These are phyloP conservation scores for Mrakia blollopis DNA, from an alignment of 768 basidiomycete species.

Conservation along the genomic window DNA sequence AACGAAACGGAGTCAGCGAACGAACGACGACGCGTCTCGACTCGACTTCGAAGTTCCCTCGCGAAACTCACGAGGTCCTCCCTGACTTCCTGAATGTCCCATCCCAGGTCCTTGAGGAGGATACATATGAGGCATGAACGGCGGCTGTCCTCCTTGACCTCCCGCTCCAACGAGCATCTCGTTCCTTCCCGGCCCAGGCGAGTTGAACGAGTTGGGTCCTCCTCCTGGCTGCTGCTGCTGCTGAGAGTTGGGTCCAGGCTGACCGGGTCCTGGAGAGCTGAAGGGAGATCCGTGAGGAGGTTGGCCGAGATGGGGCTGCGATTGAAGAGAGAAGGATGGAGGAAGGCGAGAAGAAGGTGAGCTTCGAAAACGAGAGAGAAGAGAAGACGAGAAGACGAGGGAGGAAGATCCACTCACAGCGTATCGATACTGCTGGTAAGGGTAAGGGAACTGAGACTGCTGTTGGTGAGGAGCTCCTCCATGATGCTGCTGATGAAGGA, in stretches of 20 bases:
- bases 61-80: background rate
- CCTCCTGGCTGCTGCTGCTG: slow-evolving; percentile 2
- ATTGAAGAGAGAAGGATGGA: background rate
- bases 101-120: background rate
- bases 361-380: background rate
- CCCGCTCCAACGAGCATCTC: background rate
- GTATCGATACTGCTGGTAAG: slow-evolving; percentile 23
- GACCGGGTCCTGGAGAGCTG: background rate
- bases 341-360: too few species aligned
- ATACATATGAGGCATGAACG: background rate
- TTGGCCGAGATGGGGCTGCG: slow-evolving; percentile 10
- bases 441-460: background rate
- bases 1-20: background rate
- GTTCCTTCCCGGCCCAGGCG: background rate
- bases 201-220: background rate
- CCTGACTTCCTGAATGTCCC: background rate
- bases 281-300: background rate
- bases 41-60: too few species aligned
- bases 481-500: slow-evolving; percentile 10
- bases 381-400: background rate
- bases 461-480: slow-evolving; percentile 2
- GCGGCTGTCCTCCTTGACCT: background rate
- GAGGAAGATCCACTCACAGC: background rate
- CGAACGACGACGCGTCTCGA: background rate
- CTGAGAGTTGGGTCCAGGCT: background rate